Evolutionary conservation across 2,329 filamentous ascomycete species (phyloP).

Genomic region (Alternaria infectoria): DNA sequence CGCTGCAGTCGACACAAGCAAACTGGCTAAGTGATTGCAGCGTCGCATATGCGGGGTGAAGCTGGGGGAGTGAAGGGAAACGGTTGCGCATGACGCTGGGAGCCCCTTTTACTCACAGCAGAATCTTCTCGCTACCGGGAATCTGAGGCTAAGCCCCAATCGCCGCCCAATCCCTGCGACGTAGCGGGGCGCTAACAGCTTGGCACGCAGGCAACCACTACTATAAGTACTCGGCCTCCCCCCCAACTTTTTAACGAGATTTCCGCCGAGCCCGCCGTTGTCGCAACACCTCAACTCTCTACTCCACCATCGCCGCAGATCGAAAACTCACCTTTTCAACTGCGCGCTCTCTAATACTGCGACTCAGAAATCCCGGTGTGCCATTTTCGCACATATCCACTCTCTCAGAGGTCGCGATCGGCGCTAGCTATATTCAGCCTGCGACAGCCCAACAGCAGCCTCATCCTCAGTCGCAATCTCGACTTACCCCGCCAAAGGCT

Average conservation of each 20-base stretch:
- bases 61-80: conserved; percentile 17
- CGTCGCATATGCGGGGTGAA: conserved; percentile 6
- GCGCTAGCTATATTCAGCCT: conserved; percentile 39
- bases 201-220: conserved; percentile 16
- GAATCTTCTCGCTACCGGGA: conserved; percentile 40
- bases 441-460: conserved; percentile 38
- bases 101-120: conserved; percentile 32
- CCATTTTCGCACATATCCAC: conserved; percentile 35
- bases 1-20: background rate
- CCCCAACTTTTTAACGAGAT: conserved; percentile 32
- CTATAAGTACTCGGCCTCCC: conserved; percentile 34
- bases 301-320: conserved; percentile 35
- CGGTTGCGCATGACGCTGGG: conserved; percentile 25
- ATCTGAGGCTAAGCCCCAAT: conserved; percentile 20
- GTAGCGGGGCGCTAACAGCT: conserved; percentile 17
- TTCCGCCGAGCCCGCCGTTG: conserved; percentile 38
- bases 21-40: background rate
- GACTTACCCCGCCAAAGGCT: conserved; percentile 46
- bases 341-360: conserved; percentile 43
- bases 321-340: conserved; percentile 31
- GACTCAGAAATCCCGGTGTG: conserved; percentile 28
- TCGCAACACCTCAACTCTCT: conserved; percentile 33
- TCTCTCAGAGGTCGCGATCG: conserved; percentile 41
- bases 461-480: conserved; percentile 30
- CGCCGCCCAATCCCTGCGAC: conserved; percentile 4